phyloP scores from a whole-genome alignment of 108 stramenopile genomes.

The Schizochytrium sp. region DNA sequence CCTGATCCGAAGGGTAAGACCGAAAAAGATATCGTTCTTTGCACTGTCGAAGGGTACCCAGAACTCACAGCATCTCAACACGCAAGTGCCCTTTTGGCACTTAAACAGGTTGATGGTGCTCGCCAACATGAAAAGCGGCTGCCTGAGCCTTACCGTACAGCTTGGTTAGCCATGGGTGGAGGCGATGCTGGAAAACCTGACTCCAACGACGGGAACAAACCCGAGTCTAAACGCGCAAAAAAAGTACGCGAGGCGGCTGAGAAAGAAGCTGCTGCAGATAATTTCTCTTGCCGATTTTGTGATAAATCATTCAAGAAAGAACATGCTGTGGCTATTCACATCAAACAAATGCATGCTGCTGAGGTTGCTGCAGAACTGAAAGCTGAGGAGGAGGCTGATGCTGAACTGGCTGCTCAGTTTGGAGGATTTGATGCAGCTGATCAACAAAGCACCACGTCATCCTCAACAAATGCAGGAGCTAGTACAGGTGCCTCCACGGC shows the following conservation, averaged over 20 bases:
- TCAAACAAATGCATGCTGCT: conserved; percentile 42
- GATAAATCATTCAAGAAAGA: conserved; percentile 49
- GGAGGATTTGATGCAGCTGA: background rate
- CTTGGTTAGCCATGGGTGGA: conserved; percentile 76
- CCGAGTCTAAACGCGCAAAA: conserved; percentile 11
- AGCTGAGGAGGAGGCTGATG: conserved; percentile 24
- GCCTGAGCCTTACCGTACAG: conserved; percentile 89
- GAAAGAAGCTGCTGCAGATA: background rate
- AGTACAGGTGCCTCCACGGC: background rate
- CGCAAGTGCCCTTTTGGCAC: conserved; percentile 86
- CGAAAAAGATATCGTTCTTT: conserved; percentile 83
- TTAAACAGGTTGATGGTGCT: conserved; percentile 82
- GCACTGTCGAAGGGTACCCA: conserved; percentile 76
- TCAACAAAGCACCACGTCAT: background rate
- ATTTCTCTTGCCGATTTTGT: conserved; percentile 31
- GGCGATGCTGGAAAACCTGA: background rate
- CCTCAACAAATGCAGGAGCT: background rate
- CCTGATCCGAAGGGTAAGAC: conserved; percentile 79
- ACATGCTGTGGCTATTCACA: conserved; percentile 26
- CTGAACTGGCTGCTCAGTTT: background rate
- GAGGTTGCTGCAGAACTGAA: conserved; percentile 41
- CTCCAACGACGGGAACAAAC: background rate
- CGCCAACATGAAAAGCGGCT: conserved; percentile 89
- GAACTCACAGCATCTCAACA: conserved; percentile 87
- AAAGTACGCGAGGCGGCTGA: conserved; percentile 29